Base-by-base conservation (phyloP, 345 rosid genomes). In the Acer campestre region DNA sequence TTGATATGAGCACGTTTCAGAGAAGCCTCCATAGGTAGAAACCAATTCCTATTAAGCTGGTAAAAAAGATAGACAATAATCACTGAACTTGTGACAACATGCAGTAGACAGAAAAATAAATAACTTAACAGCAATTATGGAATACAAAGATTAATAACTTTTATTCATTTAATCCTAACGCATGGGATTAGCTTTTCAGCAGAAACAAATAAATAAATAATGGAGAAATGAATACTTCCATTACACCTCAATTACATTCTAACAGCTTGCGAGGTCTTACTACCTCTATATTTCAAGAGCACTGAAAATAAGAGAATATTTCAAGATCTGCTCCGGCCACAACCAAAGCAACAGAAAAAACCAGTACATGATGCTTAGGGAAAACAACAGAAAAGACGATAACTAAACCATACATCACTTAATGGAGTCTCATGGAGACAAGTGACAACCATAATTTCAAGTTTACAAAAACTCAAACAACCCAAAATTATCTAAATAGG, bases 11-110 rank as follows among this genome's bases (percentile, higher is more conserved):
- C 74, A 69, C 98, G 99, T 84, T 96, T 96, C 72, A 77, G 82
- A 75, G 95, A 92, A 63, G 93, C 99, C 79, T 96, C 99, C 3
- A 76, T 81, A 51, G 98, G 89, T 44, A 84, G 91, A 87, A 96
- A 96, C 98, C 99, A 96, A 65, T 92, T 83, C 77, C 46, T 78
- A 61, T 76, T 87, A 77, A 96, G 97, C 99, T 96, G 97, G 61
- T 65, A 76, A 71, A 73, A 61, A 77, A 64, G 38, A 46, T 49
- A 25, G 61, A 66, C 48, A 58, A 18, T 27, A 1, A 62, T 29
- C 44, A 25, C 59, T 17, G 2, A 61, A 20, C 42, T 51, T 29
- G 38, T 14, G 55, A 20, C 17, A 29, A 20, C 17, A 29, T 18
- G 65, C 13, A 49, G 44, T 29, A n/a, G 3, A 65, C 18, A 29